Evolutionary conservation across 352 stramenopile species (phyloP), one percentile per base, ranked within the genome.

Genomic region (Globisporangium nunn): DNA sequence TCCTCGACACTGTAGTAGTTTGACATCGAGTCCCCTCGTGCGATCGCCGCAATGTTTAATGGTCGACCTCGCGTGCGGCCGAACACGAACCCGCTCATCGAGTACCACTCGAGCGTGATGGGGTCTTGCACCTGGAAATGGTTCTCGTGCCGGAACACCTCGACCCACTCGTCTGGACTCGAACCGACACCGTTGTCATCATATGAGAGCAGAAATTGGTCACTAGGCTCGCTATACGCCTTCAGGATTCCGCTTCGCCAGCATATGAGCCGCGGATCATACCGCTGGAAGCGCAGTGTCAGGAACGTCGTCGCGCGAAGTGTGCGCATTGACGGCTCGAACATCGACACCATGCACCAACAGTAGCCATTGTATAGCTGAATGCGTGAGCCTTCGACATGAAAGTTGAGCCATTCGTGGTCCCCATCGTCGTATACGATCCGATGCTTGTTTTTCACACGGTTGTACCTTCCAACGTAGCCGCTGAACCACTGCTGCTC

Each of bases 401-500:
- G 63, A 7, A 91, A 49, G 58, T 67, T 67, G 5, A 88, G 45
- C 82, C 82, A 92, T 56, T 92, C 82, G 52, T 90, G 78, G 48
- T 91, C 80, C 11, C 80, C 80, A 52, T 93, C 82, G 28, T 87
- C 71, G 57, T 93, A 93, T 49, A 81, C 69, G 28, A 93, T 58
- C 4, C 76, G 72, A 54, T 93, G 77, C 45, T 87, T 88, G 59
- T 71, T 64, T 54, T 88, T 88, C 55, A 48, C 71, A 30, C 66
- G 67, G 54, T 89, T 83, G 59, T 80, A 93, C 15, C 64, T 62
- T 0, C 61, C 62, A 47, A 93, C 64, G 14, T 44, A 58, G 4
- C 82, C 82, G 45, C 71, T 68, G 62, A 88, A 91, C 82, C 83
- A 93, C 44, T 79, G 70, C 62, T 88, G 68, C 56, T 93, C 81